Evolutionary conservation across 129 eudicot species (phyloP).

Genomic region (Ambrosia artemisiifolia): DNA sequence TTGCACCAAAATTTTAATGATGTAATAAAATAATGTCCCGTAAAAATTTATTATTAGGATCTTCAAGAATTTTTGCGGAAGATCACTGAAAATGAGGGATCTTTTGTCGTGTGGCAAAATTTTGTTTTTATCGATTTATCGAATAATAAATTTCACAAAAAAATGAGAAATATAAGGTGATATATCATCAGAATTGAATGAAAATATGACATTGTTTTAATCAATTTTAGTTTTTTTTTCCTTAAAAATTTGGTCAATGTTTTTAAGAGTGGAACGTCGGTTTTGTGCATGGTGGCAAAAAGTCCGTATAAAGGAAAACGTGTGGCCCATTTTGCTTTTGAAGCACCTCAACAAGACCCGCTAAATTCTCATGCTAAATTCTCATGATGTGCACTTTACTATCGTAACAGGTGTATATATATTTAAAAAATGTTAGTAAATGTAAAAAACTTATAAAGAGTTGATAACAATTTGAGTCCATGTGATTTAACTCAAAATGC

Average conservation of each 20-base stretch:
- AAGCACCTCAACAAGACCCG: neutral
- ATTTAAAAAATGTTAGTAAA: too few species aligned
- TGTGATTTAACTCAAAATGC: too few species aligned
- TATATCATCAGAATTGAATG: neutral
- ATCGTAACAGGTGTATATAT: neutral
- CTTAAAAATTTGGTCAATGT: neutral
- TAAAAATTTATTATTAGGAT: too few species aligned
- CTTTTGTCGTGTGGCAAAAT: neutral
- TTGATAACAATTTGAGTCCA: too few species aligned
- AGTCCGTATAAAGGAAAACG: neutral
- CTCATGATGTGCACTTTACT: neutral
- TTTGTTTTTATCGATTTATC: too few species aligned
- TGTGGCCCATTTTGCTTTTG: neutral
- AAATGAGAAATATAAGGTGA: neutral
- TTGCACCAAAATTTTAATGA: too few species aligned
- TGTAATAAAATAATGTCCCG: too few species aligned
- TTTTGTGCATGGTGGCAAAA: slow-evolving; percentile 6
- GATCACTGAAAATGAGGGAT: too few species aligned
- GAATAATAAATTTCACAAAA: neutral
- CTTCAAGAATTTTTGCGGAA: too few species aligned
- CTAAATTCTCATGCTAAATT: too few species aligned
- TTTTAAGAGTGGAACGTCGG: neutral
- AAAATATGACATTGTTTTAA: neutral
- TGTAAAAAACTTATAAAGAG: too few species aligned
- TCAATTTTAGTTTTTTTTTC: too few species aligned